These are phyloP conservation scores for Tuber brumale DNA, from an alignment of 495 filamentous ascomycete species.

Conservation along the genomic window DNA sequence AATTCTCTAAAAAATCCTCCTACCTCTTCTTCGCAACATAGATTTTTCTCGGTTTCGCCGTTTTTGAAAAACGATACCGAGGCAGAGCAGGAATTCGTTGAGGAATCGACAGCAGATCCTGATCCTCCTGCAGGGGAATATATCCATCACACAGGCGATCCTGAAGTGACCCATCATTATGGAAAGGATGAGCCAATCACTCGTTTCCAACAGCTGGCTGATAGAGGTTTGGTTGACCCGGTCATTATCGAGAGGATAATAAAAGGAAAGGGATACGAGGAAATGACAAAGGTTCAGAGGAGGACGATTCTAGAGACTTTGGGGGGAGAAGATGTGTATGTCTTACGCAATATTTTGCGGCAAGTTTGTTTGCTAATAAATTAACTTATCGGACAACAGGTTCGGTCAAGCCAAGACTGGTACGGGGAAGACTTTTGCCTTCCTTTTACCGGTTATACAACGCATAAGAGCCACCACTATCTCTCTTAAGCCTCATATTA, in stretches of 20 bases:
- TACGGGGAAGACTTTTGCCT: slow-evolving; percentile 81
- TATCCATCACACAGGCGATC: slow-evolving; percentile 14
- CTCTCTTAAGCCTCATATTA: slow-evolving; percentile 24
- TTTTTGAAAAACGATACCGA: slow-evolving; percentile 35
- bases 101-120: slow-evolving; percentile 15
- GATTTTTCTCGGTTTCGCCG: slow-evolving; percentile 41
- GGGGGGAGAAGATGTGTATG: slow-evolving; percentile 75
- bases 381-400: slow-evolving; percentile 47
- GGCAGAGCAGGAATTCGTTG: slow-evolving; percentile 11
- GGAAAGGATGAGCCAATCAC: slow-evolving; percentile 46
- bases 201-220: slow-evolving; percentile 62
- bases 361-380: slow-evolving; percentile 32
- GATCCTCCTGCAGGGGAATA: slow-evolving; percentile 34
- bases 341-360: slow-evolving; percentile 22
- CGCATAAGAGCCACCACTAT: slow-evolving; percentile 52
- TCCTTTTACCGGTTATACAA: slow-evolving; percentile 70
- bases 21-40: slow-evolving; percentile 22
- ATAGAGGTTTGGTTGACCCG: slow-evolving; percentile 56
- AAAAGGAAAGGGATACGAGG: slow-evolving; percentile 64
- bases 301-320: slow-evolving; percentile 72
- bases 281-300: slow-evolving; percentile 90
- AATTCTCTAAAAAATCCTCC: slow-evolving; percentile 30
- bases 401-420: slow-evolving; percentile 84
- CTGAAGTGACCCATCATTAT: slow-evolving; percentile 21
- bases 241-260: slow-evolving; percentile 64